These are phyloP conservation scores for Solanum neorickii DNA, from an alignment of 257 asterid genomes.

Conservation along the genomic window DNA sequence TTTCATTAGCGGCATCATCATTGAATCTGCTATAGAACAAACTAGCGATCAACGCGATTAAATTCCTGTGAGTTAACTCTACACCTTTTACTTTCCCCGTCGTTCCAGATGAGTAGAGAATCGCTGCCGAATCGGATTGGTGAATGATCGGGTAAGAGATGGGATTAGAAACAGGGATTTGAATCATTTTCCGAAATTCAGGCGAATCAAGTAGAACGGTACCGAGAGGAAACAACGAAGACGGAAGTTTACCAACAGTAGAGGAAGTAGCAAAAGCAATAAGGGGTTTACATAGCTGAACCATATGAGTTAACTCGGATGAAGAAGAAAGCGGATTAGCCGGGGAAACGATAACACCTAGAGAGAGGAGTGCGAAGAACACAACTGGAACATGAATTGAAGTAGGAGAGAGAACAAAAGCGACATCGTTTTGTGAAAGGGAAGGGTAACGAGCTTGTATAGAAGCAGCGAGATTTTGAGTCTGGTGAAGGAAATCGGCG, in stretches of 20 bases:
- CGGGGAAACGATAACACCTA: constrained; percentile 65
- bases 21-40: constrained; percentile 15
- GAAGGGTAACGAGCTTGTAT: constrained; percentile 30
- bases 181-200: constrained; percentile 37
- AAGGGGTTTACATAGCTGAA: constrained; percentile 43
- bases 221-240: constrained; percentile 8
- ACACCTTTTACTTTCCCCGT: constrained; percentile 81
- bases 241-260: constrained; percentile 25
- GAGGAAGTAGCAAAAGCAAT: constrained; percentile 46
- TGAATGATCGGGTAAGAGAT: background rate
- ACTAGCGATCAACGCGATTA: constrained; percentile 38
- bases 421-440: constrained; percentile 55
- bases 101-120: constrained; percentile 89
- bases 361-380: constrained; percentile 67
- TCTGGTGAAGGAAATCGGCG: constrained; percentile 42
- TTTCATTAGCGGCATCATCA: background rate
- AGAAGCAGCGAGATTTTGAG: constrained; percentile 39
- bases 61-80: constrained; percentile 59
- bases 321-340: constrained; percentile 59
- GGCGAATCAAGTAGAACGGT: constrained; percentile 45
- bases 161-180: background rate
- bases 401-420: constrained; percentile 64
- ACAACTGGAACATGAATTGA: constrained; percentile 56
- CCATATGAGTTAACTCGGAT: constrained; percentile 52
- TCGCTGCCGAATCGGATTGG: constrained; percentile 57